These are phyloP conservation scores for Echium plantagineum DNA, from an alignment of 257 asterid species.

Conservation along the genomic window DNA sequence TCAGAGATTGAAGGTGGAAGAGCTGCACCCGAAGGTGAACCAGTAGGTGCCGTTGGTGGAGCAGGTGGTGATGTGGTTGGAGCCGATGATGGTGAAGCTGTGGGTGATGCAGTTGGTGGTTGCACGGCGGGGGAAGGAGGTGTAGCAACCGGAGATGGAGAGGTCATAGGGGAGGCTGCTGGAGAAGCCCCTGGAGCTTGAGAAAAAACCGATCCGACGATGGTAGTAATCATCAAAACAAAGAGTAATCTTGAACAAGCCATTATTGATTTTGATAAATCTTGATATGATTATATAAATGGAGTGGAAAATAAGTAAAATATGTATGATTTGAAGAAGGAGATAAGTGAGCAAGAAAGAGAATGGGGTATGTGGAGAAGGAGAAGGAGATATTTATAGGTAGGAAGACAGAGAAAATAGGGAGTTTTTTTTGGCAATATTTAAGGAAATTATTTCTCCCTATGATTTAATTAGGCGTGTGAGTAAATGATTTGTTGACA, in stretches of 20 bases:
- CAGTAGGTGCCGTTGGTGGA: too few species aligned
- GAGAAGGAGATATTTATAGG: constrained; percentile 2
- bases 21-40: too few species aligned
- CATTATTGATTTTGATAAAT: constrained; percentile 6
- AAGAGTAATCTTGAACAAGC: constrained; percentile 14
- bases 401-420: background rate
- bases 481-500: constrained; percentile 21
- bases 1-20: too few species aligned
- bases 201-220: constrained; percentile 28
- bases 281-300: background rate
- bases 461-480: background rate
- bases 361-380: background rate
- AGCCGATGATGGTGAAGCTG: too few species aligned
- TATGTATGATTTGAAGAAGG: background rate
- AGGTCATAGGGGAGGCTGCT: constrained; percentile 9
- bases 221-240: constrained; percentile 25
- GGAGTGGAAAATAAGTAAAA: constrained; percentile 8
- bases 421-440: background rate
- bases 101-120: constrained; percentile 19
- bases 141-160: background rate
- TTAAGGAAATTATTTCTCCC: background rate
- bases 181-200: constrained; percentile 42
- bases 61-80: too few species aligned
- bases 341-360: too few species aligned
- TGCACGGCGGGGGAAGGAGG: constrained; percentile 20